Evolutionary conservation across 1,284 basidiomycete genomes (phyloP).

Genomic region (Cutaneotrichosporon arboriforme): DNA sequence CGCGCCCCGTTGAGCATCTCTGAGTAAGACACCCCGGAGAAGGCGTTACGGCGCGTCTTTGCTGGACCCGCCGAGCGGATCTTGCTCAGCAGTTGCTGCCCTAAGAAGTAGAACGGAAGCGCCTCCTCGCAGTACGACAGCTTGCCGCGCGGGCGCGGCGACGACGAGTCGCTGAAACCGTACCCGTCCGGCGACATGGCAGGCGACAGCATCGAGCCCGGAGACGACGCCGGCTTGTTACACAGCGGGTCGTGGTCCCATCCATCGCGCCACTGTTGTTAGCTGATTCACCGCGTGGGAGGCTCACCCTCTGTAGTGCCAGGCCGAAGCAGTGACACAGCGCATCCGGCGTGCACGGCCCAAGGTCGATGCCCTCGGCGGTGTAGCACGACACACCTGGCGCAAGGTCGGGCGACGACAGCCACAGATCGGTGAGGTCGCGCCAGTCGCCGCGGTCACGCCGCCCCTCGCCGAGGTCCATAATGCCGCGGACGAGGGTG

Average conservation of each 20-base stretch:
- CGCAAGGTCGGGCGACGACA: slow-evolving; percentile 32
- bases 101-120: slow-evolving; percentile 50
- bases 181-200: slow-evolving; percentile 1
- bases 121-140: slow-evolving; percentile 47
- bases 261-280: slow-evolving; percentile 46
- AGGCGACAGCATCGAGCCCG: no score
- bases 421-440: slow-evolving; percentile 47
- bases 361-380: slow-evolving; percentile 33
- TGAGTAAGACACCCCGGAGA: slow-evolving; percentile 34
- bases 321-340: slow-evolving; percentile 32
- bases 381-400: slow-evolving; percentile 29
- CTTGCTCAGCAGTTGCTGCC: slow-evolving; percentile 43
- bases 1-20: slow-evolving; percentile 44
- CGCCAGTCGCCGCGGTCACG: slow-evolving; percentile 45
- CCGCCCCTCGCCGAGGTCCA: slow-evolving; percentile 49
- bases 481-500: slow-evolving; percentile 46
- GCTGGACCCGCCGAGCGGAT: slow-evolving; percentile 12
- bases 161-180: not conserved
- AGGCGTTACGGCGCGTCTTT: slow-evolving; percentile 33
- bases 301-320: slow-evolving; percentile 38
- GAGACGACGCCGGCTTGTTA: slow-evolving; percentile 2
- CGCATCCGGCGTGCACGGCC: slow-evolving; percentile 27
- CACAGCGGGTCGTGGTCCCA: slow-evolving; percentile 50
- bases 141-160: slow-evolving; percentile 10
- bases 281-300: not conserved